A percentile compares a stretch with the other conserved stretches of the same genome.
Conservation (phyloP, 2,329 filamentous ascomycete species). For the Fusarium virguliforme region DNA sequence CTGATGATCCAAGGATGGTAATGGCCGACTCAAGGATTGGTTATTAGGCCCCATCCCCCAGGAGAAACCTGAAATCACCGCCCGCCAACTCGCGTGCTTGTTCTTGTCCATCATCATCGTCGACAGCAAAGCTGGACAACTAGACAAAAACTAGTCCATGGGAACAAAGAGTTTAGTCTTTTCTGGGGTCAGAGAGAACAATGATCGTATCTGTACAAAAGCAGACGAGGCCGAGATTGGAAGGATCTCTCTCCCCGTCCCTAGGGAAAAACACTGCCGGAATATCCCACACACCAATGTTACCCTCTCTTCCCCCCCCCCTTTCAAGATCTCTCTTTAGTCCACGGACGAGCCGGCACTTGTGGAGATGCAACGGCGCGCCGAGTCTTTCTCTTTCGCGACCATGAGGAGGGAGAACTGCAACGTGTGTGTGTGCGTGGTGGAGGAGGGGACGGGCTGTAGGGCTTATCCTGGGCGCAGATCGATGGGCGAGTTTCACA, state of each 20-base stretch:
- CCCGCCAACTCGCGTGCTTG: slow-evolving; percentile 1
- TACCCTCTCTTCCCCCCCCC: neutral
- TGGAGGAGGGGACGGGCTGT: slow-evolving; percentile 11
- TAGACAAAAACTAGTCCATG: no score
- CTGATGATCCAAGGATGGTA: no score
- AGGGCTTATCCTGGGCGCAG: slow-evolving; percentile 42
- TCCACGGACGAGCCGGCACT: slow-evolving; percentile 28
- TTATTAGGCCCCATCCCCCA: neutral
- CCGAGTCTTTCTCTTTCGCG: slow-evolving; percentile 31
- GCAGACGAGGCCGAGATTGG: slow-evolving; percentile 22
- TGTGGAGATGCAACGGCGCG: slow-evolving; percentile 37
- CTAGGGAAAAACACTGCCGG: slow-evolving; percentile 1
- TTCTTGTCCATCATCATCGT: slow-evolving; percentile 7
- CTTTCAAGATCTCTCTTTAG: slow-evolving; percentile 11
- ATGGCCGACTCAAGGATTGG: neutral
- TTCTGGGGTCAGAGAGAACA: neutral
- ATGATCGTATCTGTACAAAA: neutral
- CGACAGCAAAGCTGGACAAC: neutral
- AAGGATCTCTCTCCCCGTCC: slow-evolving; percentile 13
- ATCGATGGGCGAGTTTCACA: slow-evolving; percentile 43
- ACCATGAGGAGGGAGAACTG: slow-evolving; percentile 23
- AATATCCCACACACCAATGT: neutral
- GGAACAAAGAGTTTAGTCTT: no score
- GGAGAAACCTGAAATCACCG: slow-evolving; percentile 10
- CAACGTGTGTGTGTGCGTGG: slow-evolving; percentile 5